These are phyloP conservation scores for Syzygium malaccense DNA, from an alignment of 441 rosid species.

Conservation along the genomic window DNA sequence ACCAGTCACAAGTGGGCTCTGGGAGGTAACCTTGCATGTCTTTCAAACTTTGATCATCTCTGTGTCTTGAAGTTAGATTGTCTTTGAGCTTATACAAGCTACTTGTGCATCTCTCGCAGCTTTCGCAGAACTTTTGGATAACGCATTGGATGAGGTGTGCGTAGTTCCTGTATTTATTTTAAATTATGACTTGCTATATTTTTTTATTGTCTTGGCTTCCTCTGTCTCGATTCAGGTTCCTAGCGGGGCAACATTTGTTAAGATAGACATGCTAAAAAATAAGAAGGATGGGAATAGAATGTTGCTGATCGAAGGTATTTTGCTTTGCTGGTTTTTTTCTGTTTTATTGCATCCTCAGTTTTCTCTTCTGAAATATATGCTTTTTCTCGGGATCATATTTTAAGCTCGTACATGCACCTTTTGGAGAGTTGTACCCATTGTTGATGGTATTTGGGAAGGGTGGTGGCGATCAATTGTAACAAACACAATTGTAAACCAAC, in stretches of 20 bases:
- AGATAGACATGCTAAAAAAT: constrained; percentile 54
- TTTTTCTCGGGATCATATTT: background rate
- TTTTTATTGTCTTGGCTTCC: background rate
- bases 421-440: background rate
- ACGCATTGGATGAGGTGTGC: constrained; percentile 81
- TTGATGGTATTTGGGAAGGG: background rate
- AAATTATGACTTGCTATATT: background rate
- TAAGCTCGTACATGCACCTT: background rate
- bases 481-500: background rate
- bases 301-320: constrained; percentile 74
- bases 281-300: constrained; percentile 66
- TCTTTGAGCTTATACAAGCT: background rate
- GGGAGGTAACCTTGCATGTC: constrained; percentile 47
- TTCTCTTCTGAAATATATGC: background rate
- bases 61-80: background rate
- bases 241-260: constrained; percentile 77
- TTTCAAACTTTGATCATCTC: background rate
- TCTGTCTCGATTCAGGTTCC: constrained; percentile 35
- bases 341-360: background rate
- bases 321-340: background rate
- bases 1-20: constrained; percentile 98
- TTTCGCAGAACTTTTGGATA: constrained; percentile 91
- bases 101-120: constrained; percentile 34
- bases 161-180: background rate
- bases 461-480: background rate